phyloP scores from a whole-genome alignment of 495 filamentous ascomycete genomes.

The Penicillium mononematosum region DNA sequence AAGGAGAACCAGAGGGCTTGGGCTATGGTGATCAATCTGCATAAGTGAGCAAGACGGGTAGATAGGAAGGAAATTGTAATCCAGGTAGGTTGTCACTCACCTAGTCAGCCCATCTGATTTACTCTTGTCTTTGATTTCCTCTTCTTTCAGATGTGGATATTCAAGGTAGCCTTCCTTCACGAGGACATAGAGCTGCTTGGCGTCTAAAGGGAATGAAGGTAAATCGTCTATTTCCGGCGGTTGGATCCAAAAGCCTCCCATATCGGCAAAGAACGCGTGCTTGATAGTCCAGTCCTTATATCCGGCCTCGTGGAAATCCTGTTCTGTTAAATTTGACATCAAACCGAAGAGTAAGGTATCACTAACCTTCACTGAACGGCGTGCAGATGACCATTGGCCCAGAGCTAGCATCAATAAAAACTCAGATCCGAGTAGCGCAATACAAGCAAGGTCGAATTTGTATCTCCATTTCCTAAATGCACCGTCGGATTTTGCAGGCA shows the following conservation, averaged over 20 bases:
- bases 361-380: constrained; percentile 25
- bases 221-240: constrained; percentile 5
- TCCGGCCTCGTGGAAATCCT: constrained; percentile 21
- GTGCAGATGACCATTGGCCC: constrained; percentile 37
- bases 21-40: constrained; percentile 15
- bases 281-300: constrained; percentile 32
- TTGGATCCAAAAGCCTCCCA: constrained; percentile 41
- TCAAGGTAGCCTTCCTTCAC: constrained; percentile 11
- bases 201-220: constrained; percentile 15
- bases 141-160: constrained; percentile 25
- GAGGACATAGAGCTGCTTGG: constrained; percentile 8
- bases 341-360: not conserved
- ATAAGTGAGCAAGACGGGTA: not conserved
- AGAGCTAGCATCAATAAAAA: constrained; percentile 32
- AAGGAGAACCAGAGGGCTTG: constrained; percentile 35
- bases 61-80: not conserved
- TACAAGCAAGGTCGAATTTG: constrained; percentile 28
- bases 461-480: constrained; percentile 11
- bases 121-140: constrained; percentile 39
- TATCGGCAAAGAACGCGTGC: constrained; percentile 41
- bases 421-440: constrained; percentile 36
- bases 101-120: constrained; percentile 38
- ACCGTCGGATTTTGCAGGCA: constrained; percentile 21
- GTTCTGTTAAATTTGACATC: not conserved
- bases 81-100: not conserved